A percentile compares a stretch with the other conserved stretches of the same genome.
These are phyloP conservation scores for Lactarius hatsudake DNA, from an alignment of 768 basidiomycete genomes.

Conservation along the genomic window DNA sequence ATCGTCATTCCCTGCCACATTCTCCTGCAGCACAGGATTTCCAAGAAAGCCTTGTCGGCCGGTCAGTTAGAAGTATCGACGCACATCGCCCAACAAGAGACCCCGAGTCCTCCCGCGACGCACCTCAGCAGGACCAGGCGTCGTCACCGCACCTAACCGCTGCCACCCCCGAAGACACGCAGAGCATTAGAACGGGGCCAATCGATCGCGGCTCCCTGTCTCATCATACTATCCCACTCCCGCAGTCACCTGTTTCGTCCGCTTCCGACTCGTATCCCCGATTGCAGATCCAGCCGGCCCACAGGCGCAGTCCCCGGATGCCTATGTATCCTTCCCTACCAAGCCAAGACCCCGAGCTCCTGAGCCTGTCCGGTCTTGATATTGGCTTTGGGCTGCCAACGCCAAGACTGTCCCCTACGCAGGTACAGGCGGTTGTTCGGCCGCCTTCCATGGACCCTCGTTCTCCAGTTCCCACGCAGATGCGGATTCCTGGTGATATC, in stretches of 20 bases:
- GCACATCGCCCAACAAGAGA: not conserved
- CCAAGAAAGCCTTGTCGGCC: not conserved
- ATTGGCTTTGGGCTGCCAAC: slow-evolving; percentile 6
- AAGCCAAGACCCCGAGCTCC: not conserved
- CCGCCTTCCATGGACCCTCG: slow-evolving; percentile 15
- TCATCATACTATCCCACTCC: slow-evolving; percentile 2
- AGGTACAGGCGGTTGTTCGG: not conserved
- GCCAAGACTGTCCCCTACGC: not conserved
- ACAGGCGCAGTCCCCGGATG: slow-evolving; percentile 1
- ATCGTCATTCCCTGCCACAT: not conserved
- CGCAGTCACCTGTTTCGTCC: slow-evolving; percentile 3
- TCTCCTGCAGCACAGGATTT: not conserved
- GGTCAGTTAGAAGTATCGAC: not conserved
- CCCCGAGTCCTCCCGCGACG: not conserved
- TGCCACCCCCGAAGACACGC: not conserved
- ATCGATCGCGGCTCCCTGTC: not conserved
- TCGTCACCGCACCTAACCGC: not conserved
- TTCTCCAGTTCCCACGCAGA: slow-evolving; percentile 4
- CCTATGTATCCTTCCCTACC: slow-evolving; percentile 14
- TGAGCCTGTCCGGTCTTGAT: not conserved
- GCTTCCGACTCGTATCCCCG: not conserved
- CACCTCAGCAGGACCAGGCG: not conserved
- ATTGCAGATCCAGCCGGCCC: slow-evolving; percentile 15
- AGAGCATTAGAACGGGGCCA: not conserved
- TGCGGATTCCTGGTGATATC: slow-evolving; percentile 5